These are phyloP conservation scores for Clohesyomyces aquaticus DNA, from an alignment of 495 filamentous ascomycete species.

Conservation along the genomic window DNA sequence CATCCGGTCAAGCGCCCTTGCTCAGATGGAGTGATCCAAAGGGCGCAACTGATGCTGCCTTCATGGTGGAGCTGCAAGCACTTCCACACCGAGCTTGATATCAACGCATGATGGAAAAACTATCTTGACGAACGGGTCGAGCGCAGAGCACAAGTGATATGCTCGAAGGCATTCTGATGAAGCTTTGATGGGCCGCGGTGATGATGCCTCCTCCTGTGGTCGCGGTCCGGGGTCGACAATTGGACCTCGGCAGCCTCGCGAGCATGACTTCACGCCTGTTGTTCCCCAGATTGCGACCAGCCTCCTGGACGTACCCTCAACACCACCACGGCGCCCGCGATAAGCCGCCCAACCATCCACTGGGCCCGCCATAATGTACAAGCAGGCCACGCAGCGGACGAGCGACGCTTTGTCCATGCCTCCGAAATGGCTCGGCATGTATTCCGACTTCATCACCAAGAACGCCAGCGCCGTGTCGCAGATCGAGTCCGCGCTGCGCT, in stretches of 20 bases:
- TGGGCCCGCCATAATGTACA: conserved; percentile 36
- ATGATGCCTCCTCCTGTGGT: neutral
- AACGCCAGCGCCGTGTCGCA: conserved; percentile 89
- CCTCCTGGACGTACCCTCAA: conserved; percentile 18
- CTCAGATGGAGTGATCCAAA: neutral
- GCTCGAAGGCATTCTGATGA: too few relatives aligned
- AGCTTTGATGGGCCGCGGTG: too few relatives aligned
- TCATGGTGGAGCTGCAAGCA: too few relatives aligned
- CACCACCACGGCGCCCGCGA: conserved; percentile 14
- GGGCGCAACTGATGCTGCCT: neutral
- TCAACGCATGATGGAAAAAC: too few relatives aligned
- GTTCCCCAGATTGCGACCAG: conserved; percentile 18
- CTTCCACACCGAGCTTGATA: too few relatives aligned
- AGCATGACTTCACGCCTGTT: conserved; percentile 33
- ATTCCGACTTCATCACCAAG: conserved; percentile 90
- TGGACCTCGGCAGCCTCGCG: conserved; percentile 37
- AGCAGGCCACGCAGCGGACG: conserved; percentile 38
- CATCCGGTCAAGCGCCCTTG: conserved; percentile 1
- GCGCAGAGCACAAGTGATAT: too few relatives aligned
- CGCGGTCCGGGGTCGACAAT: neutral
- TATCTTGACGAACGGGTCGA: too few relatives aligned
- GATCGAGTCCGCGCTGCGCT: conserved; percentile 89
- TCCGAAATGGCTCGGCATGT: conserved; percentile 75
- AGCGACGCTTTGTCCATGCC: conserved; percentile 55
- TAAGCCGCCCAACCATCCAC: conserved; percentile 19